Conservation (phyloP, 768 basidiomycete genomes). For the Hygrophorus pudorinus region DNA sequence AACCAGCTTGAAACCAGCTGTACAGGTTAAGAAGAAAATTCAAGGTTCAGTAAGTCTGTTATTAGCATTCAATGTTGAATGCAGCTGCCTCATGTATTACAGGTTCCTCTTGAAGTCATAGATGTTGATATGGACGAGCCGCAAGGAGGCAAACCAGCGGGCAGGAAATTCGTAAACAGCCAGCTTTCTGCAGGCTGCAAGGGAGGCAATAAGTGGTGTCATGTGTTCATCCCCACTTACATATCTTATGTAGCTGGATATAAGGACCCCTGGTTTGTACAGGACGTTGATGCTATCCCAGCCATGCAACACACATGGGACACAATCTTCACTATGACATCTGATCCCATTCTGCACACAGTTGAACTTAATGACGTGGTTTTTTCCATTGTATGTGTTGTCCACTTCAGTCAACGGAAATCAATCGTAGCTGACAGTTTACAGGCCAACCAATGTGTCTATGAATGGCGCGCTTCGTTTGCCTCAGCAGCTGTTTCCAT, state of each 20-base stretch:
- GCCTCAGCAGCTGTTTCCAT: slow-evolving; percentile 3
- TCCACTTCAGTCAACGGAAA: background rate
- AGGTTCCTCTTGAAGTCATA: background rate
- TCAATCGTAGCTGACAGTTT: background rate
- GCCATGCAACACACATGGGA: slow-evolving; percentile 3
- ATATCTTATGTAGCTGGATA: slow-evolving; percentile 2
- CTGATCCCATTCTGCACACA: background rate
- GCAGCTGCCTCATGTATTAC: background rate
- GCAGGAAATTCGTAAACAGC: background rate
- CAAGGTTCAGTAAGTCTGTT: too few relatives aligned
- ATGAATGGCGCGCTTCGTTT: slow-evolving; percentile 4
- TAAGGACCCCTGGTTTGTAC: slow-evolving; percentile 4
- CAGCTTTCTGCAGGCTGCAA: background rate
- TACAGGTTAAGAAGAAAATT: too few relatives aligned
- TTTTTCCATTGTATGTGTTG: background rate
- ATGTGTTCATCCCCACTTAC: slow-evolving; percentile 4
- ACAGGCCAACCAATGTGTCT: slow-evolving; percentile 3
- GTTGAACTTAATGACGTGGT: background rate
- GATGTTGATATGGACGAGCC: background rate
- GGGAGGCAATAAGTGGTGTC: background rate
- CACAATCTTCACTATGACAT: background rate
- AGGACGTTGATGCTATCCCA: background rate
- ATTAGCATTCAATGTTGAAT: too few relatives aligned
- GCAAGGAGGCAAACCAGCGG: background rate
- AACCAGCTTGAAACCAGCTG: too few relatives aligned